Conservation (phyloP, 352 stramenopile genomes). For the Phytophthora capsici region DNA sequence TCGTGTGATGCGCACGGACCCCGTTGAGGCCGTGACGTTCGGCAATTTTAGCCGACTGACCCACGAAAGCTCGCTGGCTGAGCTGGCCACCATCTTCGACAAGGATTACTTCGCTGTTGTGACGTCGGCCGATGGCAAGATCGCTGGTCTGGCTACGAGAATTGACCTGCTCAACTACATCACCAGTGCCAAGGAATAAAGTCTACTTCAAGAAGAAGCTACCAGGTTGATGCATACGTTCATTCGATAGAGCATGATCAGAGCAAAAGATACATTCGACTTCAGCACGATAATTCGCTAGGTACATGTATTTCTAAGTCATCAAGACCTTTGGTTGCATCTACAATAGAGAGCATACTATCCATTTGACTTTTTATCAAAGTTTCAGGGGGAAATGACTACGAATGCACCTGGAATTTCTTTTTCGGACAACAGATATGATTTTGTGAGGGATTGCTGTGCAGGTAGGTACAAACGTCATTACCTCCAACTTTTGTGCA, state of each 20-base stretch:
- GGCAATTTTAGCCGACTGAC: constrained; percentile 94
- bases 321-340: no score
- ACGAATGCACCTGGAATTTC: background rate
- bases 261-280: background rate
- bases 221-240: constrained; percentile 2
- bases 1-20: constrained; percentile 80
- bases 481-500: constrained; percentile 7
- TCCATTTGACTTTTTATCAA: no score
- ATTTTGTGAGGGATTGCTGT: background rate
- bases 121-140: constrained; percentile 65
- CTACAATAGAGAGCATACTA: no score
- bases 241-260: background rate
- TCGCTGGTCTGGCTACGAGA: constrained; percentile 94
- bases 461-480: constrained; percentile 10
- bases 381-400: no score
- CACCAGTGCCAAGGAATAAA: constrained; percentile 49
- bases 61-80: constrained; percentile 84
- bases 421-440: constrained; percentile 20
- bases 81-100: constrained; percentile 95
- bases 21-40: constrained; percentile 92
- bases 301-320: no score
- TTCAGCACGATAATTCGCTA: background rate
- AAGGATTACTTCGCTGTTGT: constrained; percentile 96
- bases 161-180: constrained; percentile 98
- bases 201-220: no score